Percentiles rank a stretch among this genome's conserved stretches.
phyloP scores from a whole-genome alignment of 768 basidiomycete species.

The Trametes sanguinea region DNA sequence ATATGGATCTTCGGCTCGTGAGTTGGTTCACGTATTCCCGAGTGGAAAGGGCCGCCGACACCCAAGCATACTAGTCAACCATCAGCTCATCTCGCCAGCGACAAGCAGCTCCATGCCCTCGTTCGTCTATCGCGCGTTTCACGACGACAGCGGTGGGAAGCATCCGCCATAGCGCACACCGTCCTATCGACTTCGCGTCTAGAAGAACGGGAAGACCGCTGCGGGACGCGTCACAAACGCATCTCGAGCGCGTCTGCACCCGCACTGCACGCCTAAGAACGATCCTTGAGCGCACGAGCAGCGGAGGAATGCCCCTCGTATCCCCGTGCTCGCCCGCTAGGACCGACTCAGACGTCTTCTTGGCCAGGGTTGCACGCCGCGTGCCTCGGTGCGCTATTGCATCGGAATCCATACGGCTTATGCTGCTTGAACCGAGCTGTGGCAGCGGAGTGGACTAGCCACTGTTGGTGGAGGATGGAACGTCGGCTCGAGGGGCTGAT shows the following conservation, averaged over 20 bases:
- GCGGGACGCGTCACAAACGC: neutral
- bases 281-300: neutral
- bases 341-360: neutral
- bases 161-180: neutral
- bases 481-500: neutral
- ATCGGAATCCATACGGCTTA: neutral
- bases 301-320: neutral
- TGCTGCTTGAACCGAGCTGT: neutral
- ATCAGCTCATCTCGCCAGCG: neutral
- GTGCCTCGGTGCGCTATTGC: neutral
- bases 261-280: neutral
- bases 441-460: neutral
- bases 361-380: neutral
- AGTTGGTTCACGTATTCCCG: no score
- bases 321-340: neutral
- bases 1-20: no score
- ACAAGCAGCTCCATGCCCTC: neutral
- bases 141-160: slow-evolving; percentile 10
- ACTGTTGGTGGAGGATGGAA: neutral
- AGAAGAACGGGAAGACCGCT: neutral
- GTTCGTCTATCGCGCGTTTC: neutral
- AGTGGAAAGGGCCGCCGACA: no score
- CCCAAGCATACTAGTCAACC: neutral
- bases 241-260: neutral
- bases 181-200: neutral